These are phyloP conservation scores for Russula sp. DNA, from an alignment of 768 basidiomycete genomes.

Conservation along the genomic window DNA sequence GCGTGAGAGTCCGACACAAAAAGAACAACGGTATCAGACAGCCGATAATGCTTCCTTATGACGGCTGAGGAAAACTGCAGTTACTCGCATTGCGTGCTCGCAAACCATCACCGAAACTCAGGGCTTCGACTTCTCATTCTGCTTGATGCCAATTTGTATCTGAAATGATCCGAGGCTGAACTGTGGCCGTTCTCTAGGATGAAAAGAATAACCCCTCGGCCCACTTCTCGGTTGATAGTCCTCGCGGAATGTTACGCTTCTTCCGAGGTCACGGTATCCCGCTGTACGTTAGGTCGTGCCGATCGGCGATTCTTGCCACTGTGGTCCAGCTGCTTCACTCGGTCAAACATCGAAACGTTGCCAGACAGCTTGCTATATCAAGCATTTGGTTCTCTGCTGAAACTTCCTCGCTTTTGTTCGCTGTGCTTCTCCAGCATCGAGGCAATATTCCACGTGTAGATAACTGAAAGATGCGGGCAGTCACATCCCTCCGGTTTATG, in stretches of 20 bases:
- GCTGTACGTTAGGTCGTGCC: neutral
- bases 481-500: neutral
- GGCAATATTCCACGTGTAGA: constrained; percentile 1
- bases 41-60: neutral
- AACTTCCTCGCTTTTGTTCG: neutral
- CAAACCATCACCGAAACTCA: neutral
- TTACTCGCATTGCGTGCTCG: neutral
- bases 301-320: constrained; percentile 10
- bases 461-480: neutral
- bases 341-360: neutral
- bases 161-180: neutral
- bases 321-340: neutral
- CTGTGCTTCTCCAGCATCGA: constrained; percentile 4
- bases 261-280: neutral
- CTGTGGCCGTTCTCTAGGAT: neutral
- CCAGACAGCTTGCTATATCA: neutral
- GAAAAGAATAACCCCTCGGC: neutral
- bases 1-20: constrained; percentile 1
- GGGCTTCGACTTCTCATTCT: neutral
- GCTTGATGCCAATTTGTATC: neutral
- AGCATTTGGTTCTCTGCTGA: neutral
- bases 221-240: neutral
- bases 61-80: neutral
- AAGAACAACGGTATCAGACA: neutral
- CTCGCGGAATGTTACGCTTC: neutral